Evolutionary conservation across 139 green algal species (phyloP), one percentile per base, ranked within the genome.

Genomic region (Prasinococcaceae sp.): DNA sequence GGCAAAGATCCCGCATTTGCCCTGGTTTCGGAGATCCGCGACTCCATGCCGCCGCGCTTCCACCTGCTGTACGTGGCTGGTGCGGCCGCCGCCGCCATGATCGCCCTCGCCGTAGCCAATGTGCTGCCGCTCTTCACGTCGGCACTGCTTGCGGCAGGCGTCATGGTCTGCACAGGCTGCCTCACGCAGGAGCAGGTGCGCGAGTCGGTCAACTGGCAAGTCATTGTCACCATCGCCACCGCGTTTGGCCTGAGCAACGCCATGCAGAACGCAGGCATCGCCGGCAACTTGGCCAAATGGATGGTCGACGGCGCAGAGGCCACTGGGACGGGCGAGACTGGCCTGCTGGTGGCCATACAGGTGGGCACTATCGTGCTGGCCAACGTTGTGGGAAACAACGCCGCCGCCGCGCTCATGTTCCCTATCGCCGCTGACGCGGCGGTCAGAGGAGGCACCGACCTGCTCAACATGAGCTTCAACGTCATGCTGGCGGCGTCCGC

Each of bases 381-480:
- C 2, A 72, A 78, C 60, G 32, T 84, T 42, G 55, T 84, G 24
- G 73, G 61, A 37, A 84, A 81, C 67, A 84, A 81, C 60, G 73
- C 70, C 1, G 70, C 72, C 6, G 73, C 55, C n/a, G 68, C 69
- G 17, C 66, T 83, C 45, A 83, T 83, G 72, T 81, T 51, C 40
- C 64, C 64, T 14, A 63, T 73, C 42, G 59, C 50, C 3, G 41
- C 42, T 6, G 33, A 29, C 1, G 25, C 41, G 8, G 41, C 50
- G 4, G 46, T 53, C n/a, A 8, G 23, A 1, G 39, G 49, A 23
- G 50, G 50, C 25, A 36, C 38, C 28, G 42, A 32, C 9, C 39
- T 38, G 16, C 27, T 25, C 1, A 40, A 56, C n/a, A 55, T 67
- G 41, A 40, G 22, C 6, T 64, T 55, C 38, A 6, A 58, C 3